These are phyloP conservation scores for Geotrichum klebahnii DNA, from an alignment of 1,139 yeast genomes.

Conservation along the genomic window DNA sequence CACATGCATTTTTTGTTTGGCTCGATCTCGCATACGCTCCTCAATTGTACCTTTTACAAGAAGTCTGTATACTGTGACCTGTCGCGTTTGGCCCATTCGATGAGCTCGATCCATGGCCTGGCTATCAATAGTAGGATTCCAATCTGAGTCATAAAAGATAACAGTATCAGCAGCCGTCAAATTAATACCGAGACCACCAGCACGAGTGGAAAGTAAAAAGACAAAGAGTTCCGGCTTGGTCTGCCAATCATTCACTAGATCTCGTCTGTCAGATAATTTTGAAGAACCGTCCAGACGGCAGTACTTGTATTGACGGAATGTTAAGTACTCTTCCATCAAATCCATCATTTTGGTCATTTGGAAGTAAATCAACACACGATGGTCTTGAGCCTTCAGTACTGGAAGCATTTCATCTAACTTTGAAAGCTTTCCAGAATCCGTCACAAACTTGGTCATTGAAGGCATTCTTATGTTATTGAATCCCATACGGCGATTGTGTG, in stretches of 20 bases:
- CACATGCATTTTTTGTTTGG: constrained; percentile 96
- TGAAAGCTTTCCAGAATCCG: constrained; percentile 92
- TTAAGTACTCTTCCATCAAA: constrained; percentile 91
- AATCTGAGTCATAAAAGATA: constrained; percentile 93
- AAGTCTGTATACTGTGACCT: constrained; percentile 92
- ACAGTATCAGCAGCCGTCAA: constrained; percentile 98
- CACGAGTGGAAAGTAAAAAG: constrained; percentile 88
- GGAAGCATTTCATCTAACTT: constrained; percentile 73
- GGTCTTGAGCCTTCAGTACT: constrained; percentile 76
- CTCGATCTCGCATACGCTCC: constrained; percentile 97
- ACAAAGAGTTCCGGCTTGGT: constrained; percentile 92
- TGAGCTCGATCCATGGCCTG: constrained; percentile 99
- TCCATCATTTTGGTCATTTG: constrained; percentile 99
- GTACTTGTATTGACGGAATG: constrained; percentile 85
- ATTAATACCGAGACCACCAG: constrained; percentile 99
- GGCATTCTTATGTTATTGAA: constrained; percentile 86
- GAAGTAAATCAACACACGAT: constrained; percentile 87
- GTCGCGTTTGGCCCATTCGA: constrained; percentile 94
- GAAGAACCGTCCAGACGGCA: constrained; percentile 94
- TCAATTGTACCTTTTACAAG: constrained; percentile 91
- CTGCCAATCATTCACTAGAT: constrained; percentile 97
- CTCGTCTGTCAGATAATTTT: constrained; percentile 91
- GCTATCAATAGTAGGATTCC: constrained; percentile 98
- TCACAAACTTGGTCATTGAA: constrained; percentile 89
- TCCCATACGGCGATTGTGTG: constrained; percentile 58